phyloP scores from a whole-genome alignment of 805 yeast genomes.

The Middelhovenomyces tepae region DNA sequence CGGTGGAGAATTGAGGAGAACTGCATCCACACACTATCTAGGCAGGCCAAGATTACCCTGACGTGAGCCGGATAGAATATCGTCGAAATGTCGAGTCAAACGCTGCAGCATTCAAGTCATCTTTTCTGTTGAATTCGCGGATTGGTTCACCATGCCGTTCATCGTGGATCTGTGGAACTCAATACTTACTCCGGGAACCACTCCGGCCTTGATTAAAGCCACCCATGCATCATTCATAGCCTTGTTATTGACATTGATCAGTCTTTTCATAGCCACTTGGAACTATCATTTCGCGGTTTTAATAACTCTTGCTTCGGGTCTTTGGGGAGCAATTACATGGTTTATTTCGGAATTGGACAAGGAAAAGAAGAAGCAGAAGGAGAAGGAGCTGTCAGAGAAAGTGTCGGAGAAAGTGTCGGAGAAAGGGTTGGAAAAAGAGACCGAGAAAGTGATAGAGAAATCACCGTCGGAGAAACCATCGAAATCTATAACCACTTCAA shows the following conservation, averaged over 20 bases:
- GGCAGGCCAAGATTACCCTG: no score
- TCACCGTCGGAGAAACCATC: no score
- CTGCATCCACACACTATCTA: no score
- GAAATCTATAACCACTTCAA: no score
- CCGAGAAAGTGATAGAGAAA: no score
- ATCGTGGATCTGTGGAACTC: slow-evolving; percentile 77
- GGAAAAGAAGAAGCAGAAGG: slow-evolving; percentile 26
- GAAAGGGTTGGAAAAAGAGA: no score
- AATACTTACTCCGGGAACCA: slow-evolving; percentile 84
- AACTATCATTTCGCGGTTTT: slow-evolving; percentile 57
- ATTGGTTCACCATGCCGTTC: no score
- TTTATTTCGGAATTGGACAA: slow-evolving; percentile 60
- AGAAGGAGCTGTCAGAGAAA: no score
- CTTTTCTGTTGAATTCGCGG: slow-evolving; percentile 2
- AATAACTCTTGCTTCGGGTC: slow-evolving; percentile 45
- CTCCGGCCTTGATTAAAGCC: slow-evolving; percentile 81
- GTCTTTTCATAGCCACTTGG: slow-evolving; percentile 51
- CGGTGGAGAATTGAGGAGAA: no score
- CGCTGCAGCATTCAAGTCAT: slow-evolving; percentile 1
- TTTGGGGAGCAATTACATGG: slow-evolving; percentile 86
- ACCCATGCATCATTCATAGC: slow-evolving; percentile 76
- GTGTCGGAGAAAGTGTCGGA: no score
- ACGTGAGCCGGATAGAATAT: no score
- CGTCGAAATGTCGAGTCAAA: no score
- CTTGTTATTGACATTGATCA: slow-evolving; percentile 46